Conservation (phyloP, 1,139 yeast genomes). For the Insectozyma bohioensis region DNA sequence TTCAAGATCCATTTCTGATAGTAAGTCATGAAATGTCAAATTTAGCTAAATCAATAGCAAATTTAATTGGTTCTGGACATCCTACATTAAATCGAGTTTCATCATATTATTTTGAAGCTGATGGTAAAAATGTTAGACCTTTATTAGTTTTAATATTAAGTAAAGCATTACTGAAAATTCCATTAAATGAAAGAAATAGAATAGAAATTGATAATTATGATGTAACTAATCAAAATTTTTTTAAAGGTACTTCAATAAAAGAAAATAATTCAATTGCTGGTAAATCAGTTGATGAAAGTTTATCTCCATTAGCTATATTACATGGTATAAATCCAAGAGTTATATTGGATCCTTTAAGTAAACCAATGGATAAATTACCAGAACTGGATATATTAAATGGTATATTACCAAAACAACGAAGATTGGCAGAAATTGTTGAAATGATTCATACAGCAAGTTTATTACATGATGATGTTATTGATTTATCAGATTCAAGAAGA, state of each 20-base stretch:
- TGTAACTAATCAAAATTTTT: slow-evolving; percentile 63
- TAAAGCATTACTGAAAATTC: slow-evolving; percentile 78
- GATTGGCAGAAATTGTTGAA: slow-evolving; percentile 95
- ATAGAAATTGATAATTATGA: slow-evolving; percentile 60
- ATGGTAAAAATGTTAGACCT: slow-evolving; percentile 95
- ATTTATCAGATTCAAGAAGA: slow-evolving; percentile 84
- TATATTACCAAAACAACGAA: slow-evolving; percentile 88
- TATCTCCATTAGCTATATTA: slow-evolving; percentile 78
- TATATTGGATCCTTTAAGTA: slow-evolving; percentile 77
- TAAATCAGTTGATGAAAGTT: slow-evolving; percentile 53
- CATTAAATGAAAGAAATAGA: slow-evolving; percentile 65
- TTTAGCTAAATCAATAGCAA: slow-evolving; percentile 82
- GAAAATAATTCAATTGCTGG: slow-evolving; percentile 48
- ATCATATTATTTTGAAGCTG: slow-evolving; percentile 91
- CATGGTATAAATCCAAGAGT: slow-evolving; percentile 87
- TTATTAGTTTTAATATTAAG: slow-evolving; percentile 79
- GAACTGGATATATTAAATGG: slow-evolving; percentile 61
- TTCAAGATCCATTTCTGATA: slow-evolving; percentile 78
- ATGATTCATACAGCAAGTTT: slow-evolving; percentile 98
- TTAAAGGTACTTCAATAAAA: slow-evolving; percentile 48
- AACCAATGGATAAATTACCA: slow-evolving; percentile 75
- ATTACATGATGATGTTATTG: slow-evolving; percentile 96
- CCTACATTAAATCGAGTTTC: slow-evolving; percentile 90
- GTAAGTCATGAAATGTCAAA: slow-evolving; percentile 96
- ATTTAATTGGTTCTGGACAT: slow-evolving; percentile 86